These are phyloP conservation scores for Naganishia randhawae DNA, from an alignment of 768 basidiomycete genomes.

Conservation along the genomic window DNA sequence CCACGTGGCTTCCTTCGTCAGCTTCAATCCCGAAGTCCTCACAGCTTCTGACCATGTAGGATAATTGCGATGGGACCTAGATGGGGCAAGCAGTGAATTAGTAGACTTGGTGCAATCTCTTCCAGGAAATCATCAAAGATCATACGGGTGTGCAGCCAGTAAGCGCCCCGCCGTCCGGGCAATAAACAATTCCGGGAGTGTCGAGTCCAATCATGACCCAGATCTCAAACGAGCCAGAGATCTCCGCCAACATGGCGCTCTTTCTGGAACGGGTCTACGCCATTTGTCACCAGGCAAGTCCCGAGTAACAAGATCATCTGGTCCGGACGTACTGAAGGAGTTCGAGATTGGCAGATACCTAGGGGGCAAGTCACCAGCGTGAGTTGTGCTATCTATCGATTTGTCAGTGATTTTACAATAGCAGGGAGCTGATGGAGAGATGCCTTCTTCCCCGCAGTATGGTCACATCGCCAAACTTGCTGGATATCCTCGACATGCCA, in stretches of 20 bases:
- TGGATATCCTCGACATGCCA: conserved; percentile 46
- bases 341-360: conserved; percentile 13
- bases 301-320: background rate
- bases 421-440: background rate
- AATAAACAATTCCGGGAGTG: too few relatives aligned
- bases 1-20: too few relatives aligned
- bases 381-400: background rate
- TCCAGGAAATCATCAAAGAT: too few relatives aligned
- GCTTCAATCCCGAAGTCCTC: too few relatives aligned
- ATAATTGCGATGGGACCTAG: too few relatives aligned
- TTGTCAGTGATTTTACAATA: background rate
- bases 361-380: conserved; percentile 23
- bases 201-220: conserved; percentile 3
- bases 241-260: conserved; percentile 14
- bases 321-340: background rate
- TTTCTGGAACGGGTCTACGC: conserved; percentile 24
- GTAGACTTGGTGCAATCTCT: too few relatives aligned
- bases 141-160: too few relatives aligned
- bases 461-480: conserved; percentile 48
- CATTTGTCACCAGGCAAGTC: conserved; percentile 18
- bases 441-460: background rate
- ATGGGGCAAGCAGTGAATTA: too few relatives aligned
- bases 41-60: too few relatives aligned
- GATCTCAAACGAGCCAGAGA: background rate
- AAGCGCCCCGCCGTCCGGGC: too few relatives aligned